These are phyloP conservation scores for Catharanthus roseus DNA, from an alignment of 257 asterid species.

Conservation along the genomic window DNA sequence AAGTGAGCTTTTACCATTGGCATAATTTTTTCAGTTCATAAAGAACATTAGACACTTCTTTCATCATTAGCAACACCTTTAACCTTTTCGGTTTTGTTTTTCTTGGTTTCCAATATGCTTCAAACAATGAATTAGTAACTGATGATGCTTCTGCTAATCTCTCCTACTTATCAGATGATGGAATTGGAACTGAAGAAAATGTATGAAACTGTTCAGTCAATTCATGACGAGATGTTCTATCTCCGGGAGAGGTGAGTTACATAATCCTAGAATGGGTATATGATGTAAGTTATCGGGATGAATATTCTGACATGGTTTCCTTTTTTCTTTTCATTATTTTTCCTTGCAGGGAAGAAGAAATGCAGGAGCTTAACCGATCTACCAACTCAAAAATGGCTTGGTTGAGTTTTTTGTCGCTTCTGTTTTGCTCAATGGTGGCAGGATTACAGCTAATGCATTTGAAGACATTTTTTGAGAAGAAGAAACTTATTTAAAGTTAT, in stretches of 20 bases:
- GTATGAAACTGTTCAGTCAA: slow-evolving; percentile 54
- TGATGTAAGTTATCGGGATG: neutral
- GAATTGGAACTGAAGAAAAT: slow-evolving; percentile 72
- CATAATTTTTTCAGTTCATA: neutral
- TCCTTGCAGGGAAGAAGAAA: slow-evolving; percentile 66
- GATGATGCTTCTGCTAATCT: slow-evolving; percentile 11
- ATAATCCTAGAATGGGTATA: neutral
- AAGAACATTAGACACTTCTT: neutral
- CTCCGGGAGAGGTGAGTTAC: slow-evolving; percentile 66
- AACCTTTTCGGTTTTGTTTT: neutral
- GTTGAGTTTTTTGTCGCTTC: slow-evolving; percentile 55
- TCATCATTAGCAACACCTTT: neutral
- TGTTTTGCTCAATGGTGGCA: slow-evolving; percentile 55
- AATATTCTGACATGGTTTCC: neutral
- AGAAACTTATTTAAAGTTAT: slow-evolving; percentile 61
- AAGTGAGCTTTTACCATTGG: neutral
- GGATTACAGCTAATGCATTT: slow-evolving; percentile 77
- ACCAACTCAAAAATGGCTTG: slow-evolving; percentile 73
- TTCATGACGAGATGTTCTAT: slow-evolving; percentile 81
- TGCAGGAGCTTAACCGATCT: slow-evolving; percentile 66
- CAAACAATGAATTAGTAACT: neutral
- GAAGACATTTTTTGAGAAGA: slow-evolving; percentile 78
- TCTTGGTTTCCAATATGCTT: neutral
- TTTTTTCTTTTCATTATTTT: neutral
- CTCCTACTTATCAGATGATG: slow-evolving; percentile 46